phyloP scores from a whole-genome alignment of 495 filamentous ascomycete genomes.

The Aspergillus biplanus region DNA sequence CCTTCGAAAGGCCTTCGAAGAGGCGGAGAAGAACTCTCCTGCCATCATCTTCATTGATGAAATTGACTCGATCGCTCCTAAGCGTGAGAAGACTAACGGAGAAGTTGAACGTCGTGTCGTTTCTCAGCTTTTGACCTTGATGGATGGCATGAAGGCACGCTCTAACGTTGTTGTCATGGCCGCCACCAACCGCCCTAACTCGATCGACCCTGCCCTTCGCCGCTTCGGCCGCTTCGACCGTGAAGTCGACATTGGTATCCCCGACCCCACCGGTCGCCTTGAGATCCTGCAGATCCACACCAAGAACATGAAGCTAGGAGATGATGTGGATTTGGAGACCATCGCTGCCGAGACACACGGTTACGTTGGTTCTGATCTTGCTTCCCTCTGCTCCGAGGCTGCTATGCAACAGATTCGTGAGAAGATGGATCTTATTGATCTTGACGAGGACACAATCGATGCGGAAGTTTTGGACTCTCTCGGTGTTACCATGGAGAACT shows the following conservation, averaged over 20 bases:
- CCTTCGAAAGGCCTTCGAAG: slow-evolving; percentile 95
- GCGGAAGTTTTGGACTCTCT: slow-evolving; percentile 97
- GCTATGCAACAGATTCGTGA: slow-evolving; percentile 99
- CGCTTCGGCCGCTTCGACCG: slow-evolving; percentile 97
- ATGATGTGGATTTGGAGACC: slow-evolving; percentile 95
- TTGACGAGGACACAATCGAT: slow-evolving; percentile 98
- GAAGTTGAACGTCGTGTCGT: slow-evolving; percentile 98
- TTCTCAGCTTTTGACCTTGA: slow-evolving; percentile 94
- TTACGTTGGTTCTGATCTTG: slow-evolving; percentile 98
- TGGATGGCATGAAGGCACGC: slow-evolving; percentile 99
- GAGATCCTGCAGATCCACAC: slow-evolving; percentile 99
- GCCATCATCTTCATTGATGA: slow-evolving; percentile 99
- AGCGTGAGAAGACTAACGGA: slow-evolving; percentile 99
- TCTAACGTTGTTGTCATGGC: slow-evolving; percentile 99
- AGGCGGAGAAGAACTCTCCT: slow-evolving; percentile 99
- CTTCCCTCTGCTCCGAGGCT: slow-evolving; percentile 98
- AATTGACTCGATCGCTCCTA: slow-evolving; percentile 97
- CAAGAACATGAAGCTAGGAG: slow-evolving; percentile 99
- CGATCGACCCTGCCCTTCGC: slow-evolving; percentile 91
- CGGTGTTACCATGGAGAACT: slow-evolving; percentile 99
- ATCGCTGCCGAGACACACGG: slow-evolving; percentile 98
- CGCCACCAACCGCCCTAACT: slow-evolving; percentile 95
- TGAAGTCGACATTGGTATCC: slow-evolving; percentile 97
- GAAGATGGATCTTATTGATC: slow-evolving; percentile 99
- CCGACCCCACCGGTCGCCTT: slow-evolving; percentile 96